phyloP scores from a whole-genome alignment of 2,329 filamentous ascomycete species.

The Nothophoma quercina region DNA sequence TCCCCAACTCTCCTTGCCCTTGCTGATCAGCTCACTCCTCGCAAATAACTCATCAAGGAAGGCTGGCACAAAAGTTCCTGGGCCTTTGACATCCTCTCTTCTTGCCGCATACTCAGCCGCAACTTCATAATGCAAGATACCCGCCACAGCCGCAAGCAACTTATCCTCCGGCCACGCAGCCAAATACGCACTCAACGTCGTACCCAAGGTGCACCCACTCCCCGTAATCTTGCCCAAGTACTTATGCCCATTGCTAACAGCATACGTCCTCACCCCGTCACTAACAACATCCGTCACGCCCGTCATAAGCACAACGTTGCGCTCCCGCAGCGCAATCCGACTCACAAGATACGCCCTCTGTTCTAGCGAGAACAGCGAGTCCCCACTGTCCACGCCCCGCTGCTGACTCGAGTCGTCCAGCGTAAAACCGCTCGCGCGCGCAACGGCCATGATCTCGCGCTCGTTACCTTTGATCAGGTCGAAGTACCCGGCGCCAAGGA shows the following conservation, averaged over 20 bases:
- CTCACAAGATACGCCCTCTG: slow-evolving; percentile 71
- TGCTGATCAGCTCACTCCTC: slow-evolving; percentile 20
- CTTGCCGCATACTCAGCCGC: slow-evolving; percentile 72
- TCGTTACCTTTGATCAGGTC: slow-evolving; percentile 95
- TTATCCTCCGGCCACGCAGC: slow-evolving; percentile 52
- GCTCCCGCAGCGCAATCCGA: slow-evolving; percentile 71
- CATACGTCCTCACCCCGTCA: slow-evolving; percentile 73
- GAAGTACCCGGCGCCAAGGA: slow-evolving; percentile 79
- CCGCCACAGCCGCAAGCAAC: slow-evolving; percentile 76
- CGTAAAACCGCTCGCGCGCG: slow-evolving; percentile 58
- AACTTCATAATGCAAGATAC: slow-evolving; percentile 78
- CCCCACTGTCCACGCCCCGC: slow-evolving; percentile 81
- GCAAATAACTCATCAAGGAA: slow-evolving; percentile 76
- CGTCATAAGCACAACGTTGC: slow-evolving; percentile 81
- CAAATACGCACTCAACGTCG: slow-evolving; percentile 77
- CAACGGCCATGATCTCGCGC: slow-evolving; percentile 80
- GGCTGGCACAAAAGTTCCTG: slow-evolving; percentile 84
- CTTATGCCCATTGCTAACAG: slow-evolving; percentile 78
- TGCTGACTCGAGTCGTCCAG: slow-evolving; percentile 62
- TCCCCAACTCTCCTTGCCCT: slow-evolving; percentile 20
- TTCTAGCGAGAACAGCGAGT: slow-evolving; percentile 59
- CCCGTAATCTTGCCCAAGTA: slow-evolving; percentile 76
- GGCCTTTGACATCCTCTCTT: slow-evolving; percentile 72
- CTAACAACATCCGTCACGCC: slow-evolving; percentile 79
- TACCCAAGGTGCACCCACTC: slow-evolving; percentile 82